These are phyloP conservation scores for Phytophthora aleatoria DNA, from an alignment of 352 stramenopile species.

Conservation along the genomic window DNA sequence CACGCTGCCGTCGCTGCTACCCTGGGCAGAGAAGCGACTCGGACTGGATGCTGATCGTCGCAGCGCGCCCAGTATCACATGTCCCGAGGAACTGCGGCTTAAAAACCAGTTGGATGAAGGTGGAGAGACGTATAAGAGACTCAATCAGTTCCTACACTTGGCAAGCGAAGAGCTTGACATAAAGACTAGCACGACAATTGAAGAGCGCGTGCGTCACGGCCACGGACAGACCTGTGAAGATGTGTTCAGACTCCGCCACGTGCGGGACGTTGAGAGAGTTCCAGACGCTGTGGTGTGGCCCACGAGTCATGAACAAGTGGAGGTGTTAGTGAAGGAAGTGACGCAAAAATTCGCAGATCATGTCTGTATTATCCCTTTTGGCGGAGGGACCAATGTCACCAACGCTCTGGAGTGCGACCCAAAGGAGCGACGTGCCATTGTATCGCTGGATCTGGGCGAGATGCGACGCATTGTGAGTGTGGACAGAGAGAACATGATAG, in stretches of 20 bases:
- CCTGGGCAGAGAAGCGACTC: constrained; percentile 64
- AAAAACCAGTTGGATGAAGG: constrained; percentile 28
- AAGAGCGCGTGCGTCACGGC: constrained; percentile 67
- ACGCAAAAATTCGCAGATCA: constrained; percentile 43
- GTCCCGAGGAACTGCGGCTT: constrained; percentile 39
- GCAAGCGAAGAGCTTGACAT: constrained; percentile 30
- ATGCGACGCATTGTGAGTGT: constrained; percentile 82
- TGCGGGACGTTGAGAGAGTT: constrained; percentile 56
- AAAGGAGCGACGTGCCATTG: constrained; percentile 86
- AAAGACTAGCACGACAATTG: constrained; percentile 41
- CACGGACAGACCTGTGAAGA: constrained; percentile 81
- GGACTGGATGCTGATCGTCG: constrained; percentile 47
- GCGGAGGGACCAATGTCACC: constrained; percentile 92
- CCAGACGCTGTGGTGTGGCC: constrained; percentile 94
- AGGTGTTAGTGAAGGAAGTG: constrained; percentile 79
- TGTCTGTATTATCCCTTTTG: constrained; percentile 94
- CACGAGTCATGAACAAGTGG: constrained; percentile 77
- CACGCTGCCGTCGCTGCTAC: constrained; percentile 52
- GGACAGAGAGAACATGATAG: constrained; percentile 88
- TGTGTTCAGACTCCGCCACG: constrained; percentile 61
- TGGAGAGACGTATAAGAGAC: constrained; percentile 13
- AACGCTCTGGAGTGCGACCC: constrained; percentile 64
- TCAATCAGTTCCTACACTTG: constrained; percentile 42
- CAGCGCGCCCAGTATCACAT: constrained; percentile 42
- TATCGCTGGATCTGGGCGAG: constrained; percentile 93